Percentiles rank a stretch among this genome's conserved stretches.
Conservation (phyloP, 306 rosid species). For the Gleditsia sinensis region DNA sequence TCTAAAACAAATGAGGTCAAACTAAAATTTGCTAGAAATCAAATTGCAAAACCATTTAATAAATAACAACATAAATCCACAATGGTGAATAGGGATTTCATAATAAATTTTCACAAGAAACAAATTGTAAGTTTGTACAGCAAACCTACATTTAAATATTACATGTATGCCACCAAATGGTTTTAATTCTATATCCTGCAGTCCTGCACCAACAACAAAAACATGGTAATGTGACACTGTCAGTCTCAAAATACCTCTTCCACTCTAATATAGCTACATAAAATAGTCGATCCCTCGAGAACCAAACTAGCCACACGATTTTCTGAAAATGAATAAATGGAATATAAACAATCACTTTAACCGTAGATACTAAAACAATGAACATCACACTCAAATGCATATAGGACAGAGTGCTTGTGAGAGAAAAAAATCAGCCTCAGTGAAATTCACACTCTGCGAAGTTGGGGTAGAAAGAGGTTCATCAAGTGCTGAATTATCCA, state of each 20-base stretch:
- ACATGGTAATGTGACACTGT: neutral
- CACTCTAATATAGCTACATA: neutral
- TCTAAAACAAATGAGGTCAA: neutral
- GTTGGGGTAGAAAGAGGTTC: no score
- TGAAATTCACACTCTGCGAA: no score
- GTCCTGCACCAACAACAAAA: slow-evolving; percentile 53
- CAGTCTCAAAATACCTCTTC: neutral
- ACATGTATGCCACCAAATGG: slow-evolving; percentile 79
- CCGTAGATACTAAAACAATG: neutral
- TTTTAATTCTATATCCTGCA: slow-evolving; percentile 71
- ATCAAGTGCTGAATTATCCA: no score
- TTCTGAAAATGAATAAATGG: neutral
- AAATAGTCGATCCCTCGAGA: neutral
- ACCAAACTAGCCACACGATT: neutral
- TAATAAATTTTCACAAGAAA: neutral
- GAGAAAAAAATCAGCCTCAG: slow-evolving; percentile 69
- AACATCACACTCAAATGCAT: neutral
- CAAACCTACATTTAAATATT: slow-evolving; percentile 68
- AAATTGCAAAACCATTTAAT: neutral
- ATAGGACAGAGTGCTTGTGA: slow-evolving; percentile 52
- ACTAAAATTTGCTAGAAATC: neutral
- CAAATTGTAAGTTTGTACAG: neutral
- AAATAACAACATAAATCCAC: neutral
- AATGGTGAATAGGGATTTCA: neutral
- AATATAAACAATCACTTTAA: neutral